Base-by-base conservation (phyloP, 352 stramenopile genomes). In the Thalassiosira hispida region DNA sequence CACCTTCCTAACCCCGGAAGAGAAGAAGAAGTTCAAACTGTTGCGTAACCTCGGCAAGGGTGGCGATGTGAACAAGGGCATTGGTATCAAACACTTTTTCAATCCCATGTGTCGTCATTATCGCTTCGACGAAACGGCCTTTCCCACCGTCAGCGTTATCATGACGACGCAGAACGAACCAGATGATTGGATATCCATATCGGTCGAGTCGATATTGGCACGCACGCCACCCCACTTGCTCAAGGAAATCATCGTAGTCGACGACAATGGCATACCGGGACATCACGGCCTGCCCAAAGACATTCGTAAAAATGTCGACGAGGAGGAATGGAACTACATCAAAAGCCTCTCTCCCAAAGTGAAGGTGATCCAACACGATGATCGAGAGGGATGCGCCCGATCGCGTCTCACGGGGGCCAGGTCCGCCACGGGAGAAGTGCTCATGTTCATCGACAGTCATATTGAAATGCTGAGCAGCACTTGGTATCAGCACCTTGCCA, bases 391-490 rank as follows among this genome's bases (percentile, higher is more conserved):
- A 64, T 86, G 79, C 23, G 79, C 73, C 0, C 73, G 79, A 16
- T 84, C 74, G 5, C 62, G 79, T 18, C 33, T 86, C 0, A 55
- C 57, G 0, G 79, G 73, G 12, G 74, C 74, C 6, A 67, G 40
- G 23, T 25, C 29, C 5, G 79, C 79, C 20, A 81, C 62, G 0
- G 79, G 68, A 0, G 63, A 83, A n/a, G 74, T 86, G 7, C 25
- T 86, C 2, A 80, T 86, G 64, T 83, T 86, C 46, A 65, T 86
- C 0, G 79, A 86, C 63, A 81, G 67, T 0, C 79, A 86, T 49
- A 59, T 86, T 22, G 79, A 86, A 61, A 86, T 86, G 79, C 14
- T 71, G 4, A 68, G 40, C 29, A 53, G 25, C 2, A 86, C 79
- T 22, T 86, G 79, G 79, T 81, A 76, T 57, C 63, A 86, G 35